Conservation (phyloP, 2,329 filamentous ascomycete genomes). For the Ceratocystis harringtonii region DNA sequence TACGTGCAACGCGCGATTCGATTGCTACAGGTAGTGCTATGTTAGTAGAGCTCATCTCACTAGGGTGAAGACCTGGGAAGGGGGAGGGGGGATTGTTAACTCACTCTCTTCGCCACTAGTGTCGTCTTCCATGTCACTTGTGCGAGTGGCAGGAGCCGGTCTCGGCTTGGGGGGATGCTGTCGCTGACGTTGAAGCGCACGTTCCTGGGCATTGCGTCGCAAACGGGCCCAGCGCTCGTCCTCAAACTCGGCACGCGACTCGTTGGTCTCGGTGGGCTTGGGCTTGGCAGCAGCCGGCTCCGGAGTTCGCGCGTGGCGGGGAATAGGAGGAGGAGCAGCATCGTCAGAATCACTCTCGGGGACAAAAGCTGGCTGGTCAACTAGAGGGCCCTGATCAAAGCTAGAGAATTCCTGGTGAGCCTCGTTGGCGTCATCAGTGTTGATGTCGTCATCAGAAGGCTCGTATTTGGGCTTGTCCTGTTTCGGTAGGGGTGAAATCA, state of each 20-base stretch:
- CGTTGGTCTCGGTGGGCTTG: conserved; percentile 20
- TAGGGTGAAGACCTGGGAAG: neutral
- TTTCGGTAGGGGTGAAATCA: conserved; percentile 9
- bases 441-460: conserved; percentile 39
- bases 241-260: conserved; percentile 25
- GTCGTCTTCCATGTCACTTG: conserved; percentile 55
- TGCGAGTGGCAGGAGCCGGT: conserved; percentile 1
- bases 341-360: conserved; percentile 41
- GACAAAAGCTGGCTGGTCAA: conserved; percentile 72
- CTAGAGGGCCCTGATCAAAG: conserved; percentile 80
- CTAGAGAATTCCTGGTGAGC: conserved; percentile 45
- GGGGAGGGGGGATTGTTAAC: conserved; percentile 26
- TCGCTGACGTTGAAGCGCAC: conserved; percentile 49
- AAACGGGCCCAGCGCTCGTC: conserved; percentile 93
- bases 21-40: conserved; percentile 47
- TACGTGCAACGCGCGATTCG: conserved; percentile 87
- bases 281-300: conserved; percentile 20
- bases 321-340: conserved; percentile 37
- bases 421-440: conserved; percentile 42
- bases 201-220: conserved; percentile 79
- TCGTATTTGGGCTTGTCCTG: conserved; percentile 29
- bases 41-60: conserved; percentile 20
- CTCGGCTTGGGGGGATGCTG: conserved; percentile 43
- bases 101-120: conserved; percentile 91
- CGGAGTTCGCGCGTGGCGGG: conserved; percentile 27